Base-by-base conservation (phyloP, 441 rosid genomes). In the Melastoma candidum region DNA sequence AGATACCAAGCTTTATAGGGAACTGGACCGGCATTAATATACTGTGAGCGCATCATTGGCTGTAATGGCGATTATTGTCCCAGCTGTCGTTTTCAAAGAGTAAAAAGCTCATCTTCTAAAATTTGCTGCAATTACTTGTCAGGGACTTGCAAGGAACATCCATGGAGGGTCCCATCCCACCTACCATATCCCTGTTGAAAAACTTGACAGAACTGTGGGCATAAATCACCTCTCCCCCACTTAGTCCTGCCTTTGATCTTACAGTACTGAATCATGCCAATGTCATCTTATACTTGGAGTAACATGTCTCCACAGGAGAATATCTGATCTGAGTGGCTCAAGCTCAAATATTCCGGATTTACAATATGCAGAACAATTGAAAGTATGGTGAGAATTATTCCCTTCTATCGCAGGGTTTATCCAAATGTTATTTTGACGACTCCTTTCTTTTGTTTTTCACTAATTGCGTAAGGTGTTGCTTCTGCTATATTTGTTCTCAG, bases 91-190 rank as follows among this genome's bases (percentile, higher is more conserved):
- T 64, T 10, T 10, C 29, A n/a, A 13, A 17, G 36, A 14, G 3
- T 14, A 0, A 0, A 52, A 52, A 52, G 45, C 12, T 14, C 44
- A 8, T 4, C 11, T 36, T 14, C 41, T 36, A 1, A 13, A 10
- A 17, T 17, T 36, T 0, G 7, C 3, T 12, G 44, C 26, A 52
- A 9, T 12, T 29, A 12, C 17, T 25, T 64, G 67, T 47, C 64
- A 93, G 97, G 51, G 67, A 81, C 70, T 55, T 80, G 68, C 95
- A 93, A 62, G 97, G 99, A 41, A 80, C 95, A 46, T 76, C 86
- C 7, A 68, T 88, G 93, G 77, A 75, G 63, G 99, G 97, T 26
- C 95, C 97, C 12, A 76, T 89, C 65, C 96, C 99, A 49, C 58
- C 79, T 67, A 48, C 64, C 46, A 60, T 86, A 55, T 83, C 96